Evolutionary conservation across 805 yeast species (phyloP), one percentile per base, ranked within the genome.

Genomic region (Wickerhamomyces ciferrii): DNA sequence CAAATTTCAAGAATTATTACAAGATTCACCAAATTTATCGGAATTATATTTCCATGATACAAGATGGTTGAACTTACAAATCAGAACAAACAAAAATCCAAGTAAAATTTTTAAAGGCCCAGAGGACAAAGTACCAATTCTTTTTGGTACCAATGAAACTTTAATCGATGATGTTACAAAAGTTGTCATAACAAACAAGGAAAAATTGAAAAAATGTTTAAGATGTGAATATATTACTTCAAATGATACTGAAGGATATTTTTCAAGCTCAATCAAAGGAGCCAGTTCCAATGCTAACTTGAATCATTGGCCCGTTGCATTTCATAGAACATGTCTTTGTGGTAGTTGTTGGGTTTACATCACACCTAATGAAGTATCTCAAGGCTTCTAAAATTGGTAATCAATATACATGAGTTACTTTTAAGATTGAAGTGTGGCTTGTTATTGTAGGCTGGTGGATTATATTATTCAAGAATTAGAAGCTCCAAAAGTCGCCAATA

Each of bases 261-360:
- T 21, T 17, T 24, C 36, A 15, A 34, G 44, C 31, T 42, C 56
- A 11, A 36, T 54, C 43, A 51, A 55, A 5, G 42, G 45, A 13
- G 53, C 48, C 0, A 23, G 43, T 3, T 45, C 54, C 1, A 48
- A 51, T 69, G 31, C 73, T 68, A 10, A 56, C 63, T 46, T 53
- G 3, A 52, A 54, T n/a, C 60, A 53, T 41, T 76, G 88, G 85
- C 75, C 84, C 1, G 69, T 79, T 66, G 82, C 84, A 1, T 83
- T 80, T 60, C 90, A 84, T 53, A 69, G 90, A 50, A 79, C 79
- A 23, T 87, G 96, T 63, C 67, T 86, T 32, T 87, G 96, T 62
- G 94, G 94, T 0, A 85, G 87, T 35, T 74, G 81, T 4, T 85
- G 92, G 92, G 80, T 79, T 2, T 75, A 74, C 50, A 34, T 34